Percentiles rank a stretch among this genome's conserved stretches.
These are phyloP conservation scores for Polytolypa hystricis DNA, from an alignment of 2,329 filamentous ascomycete species.

Conservation along the genomic window DNA sequence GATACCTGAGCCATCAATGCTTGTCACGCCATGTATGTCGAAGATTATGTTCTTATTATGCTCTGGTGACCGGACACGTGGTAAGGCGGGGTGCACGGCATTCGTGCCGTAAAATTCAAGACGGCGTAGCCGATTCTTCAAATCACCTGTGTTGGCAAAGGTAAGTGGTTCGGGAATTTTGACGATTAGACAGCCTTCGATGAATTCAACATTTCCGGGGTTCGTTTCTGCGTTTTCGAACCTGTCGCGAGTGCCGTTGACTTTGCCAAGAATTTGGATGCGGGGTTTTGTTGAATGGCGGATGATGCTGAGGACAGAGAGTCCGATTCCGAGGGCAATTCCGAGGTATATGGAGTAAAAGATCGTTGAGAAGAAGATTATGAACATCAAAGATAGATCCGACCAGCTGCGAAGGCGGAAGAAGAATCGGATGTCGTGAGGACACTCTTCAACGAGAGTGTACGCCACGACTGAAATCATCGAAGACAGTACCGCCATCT, in stretches of 20 bases:
- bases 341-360: slow-evolving; percentile 91
- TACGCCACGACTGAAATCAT: slow-evolving; percentile 95
- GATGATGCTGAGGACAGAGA: slow-evolving; percentile 82
- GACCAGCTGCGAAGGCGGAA: slow-evolving; percentile 71
- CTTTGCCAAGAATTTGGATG: slow-evolving; percentile 88
- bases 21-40: slow-evolving; percentile 94
- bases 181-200: slow-evolving; percentile 87
- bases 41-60: slow-evolving; percentile 90
- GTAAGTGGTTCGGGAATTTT: slow-evolving; percentile 96
- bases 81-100: slow-evolving; percentile 74
- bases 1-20: slow-evolving; percentile 82
- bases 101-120: slow-evolving; percentile 86
- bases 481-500: slow-evolving; percentile 87
- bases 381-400: slow-evolving; percentile 74
- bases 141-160: slow-evolving; percentile 89
- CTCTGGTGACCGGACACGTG: slow-evolving; percentile 62
- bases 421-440: slow-evolving; percentile 87
- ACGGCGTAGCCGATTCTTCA: slow-evolving; percentile 71
- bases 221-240: slow-evolving; percentile 78
- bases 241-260: slow-evolving; percentile 62
- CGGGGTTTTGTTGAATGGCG: slow-evolving; percentile 82
- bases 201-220: slow-evolving; percentile 66
- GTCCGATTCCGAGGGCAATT: slow-evolving; percentile 84
- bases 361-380: slow-evolving; percentile 85
- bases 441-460: slow-evolving; percentile 89